A percentile compares a stretch with the other conserved stretches of the same genome.
Evolutionary conservation across 2,329 filamentous ascomycete species (phyloP).

Genomic region (Neoscytalidium dimidiatum): DNA sequence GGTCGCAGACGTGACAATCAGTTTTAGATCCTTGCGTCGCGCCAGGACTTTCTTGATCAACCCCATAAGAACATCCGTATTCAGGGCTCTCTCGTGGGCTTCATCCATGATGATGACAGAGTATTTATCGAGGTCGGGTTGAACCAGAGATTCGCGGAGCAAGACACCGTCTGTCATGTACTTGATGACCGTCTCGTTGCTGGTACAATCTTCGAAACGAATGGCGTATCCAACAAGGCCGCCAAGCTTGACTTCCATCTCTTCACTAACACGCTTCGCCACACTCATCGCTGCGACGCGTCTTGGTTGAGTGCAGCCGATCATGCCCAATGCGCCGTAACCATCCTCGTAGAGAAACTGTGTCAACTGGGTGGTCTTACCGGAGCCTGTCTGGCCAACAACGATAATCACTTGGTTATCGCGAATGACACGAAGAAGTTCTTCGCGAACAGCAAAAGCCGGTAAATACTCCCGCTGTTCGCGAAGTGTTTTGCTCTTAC

Average conservation of each 20-base stretch:
- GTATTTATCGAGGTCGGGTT: conserved; percentile 91
- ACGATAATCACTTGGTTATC: conserved; percentile 98
- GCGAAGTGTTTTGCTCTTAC: conserved; percentile 82
- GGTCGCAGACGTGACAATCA: conserved; percentile 96
- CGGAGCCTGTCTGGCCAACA: conserved; percentile 94
- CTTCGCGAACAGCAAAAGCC: conserved; percentile 94
- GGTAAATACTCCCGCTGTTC: conserved; percentile 94
- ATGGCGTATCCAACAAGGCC: conserved; percentile 93
- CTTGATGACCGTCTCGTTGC: conserved; percentile 92
- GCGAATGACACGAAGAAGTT: conserved; percentile 84
- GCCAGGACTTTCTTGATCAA: conserved; percentile 96
- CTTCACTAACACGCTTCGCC: conserved; percentile 94
- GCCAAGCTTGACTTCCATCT: conserved; percentile 93
- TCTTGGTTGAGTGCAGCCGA: conserved; percentile 93
- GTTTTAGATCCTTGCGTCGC: conserved; percentile 83
- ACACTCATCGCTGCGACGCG: conserved; percentile 99
- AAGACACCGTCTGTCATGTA: conserved; percentile 99
- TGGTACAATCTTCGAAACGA: conserved; percentile 97
- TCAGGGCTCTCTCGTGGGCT: conserved; percentile 92
- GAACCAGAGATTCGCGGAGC: conserved; percentile 87
- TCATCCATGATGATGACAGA: conserved; percentile 99
- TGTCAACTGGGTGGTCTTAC: conserved; percentile 95
- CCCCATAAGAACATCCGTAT: conserved; percentile 97
- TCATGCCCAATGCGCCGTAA: conserved; percentile 83
- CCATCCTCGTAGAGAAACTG: conserved; percentile 97